Evolutionary conservation across 306 rosid species (phyloP).

Genomic region (Cercis canadensis): DNA sequence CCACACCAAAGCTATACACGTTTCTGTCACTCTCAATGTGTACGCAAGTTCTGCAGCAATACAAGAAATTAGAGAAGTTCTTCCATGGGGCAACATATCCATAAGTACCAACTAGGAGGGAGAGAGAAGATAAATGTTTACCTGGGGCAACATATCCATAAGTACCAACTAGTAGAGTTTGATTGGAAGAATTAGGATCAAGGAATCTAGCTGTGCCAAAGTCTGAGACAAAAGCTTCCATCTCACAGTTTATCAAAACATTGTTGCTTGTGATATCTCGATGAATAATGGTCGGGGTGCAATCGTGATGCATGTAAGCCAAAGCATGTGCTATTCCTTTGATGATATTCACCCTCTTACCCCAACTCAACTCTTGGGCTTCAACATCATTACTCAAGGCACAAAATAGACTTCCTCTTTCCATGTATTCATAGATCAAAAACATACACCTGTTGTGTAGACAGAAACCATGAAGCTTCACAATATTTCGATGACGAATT

Average conservation of each 20-base stretch:
- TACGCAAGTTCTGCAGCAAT: constrained; percentile 20
- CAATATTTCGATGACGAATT: constrained; percentile 8
- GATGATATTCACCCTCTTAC: too few species aligned
- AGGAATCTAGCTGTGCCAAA: constrained; percentile 10
- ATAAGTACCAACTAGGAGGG: too few species aligned
- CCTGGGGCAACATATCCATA: constrained; percentile 22
- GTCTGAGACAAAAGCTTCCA: constrained; percentile 18
- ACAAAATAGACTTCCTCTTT: constrained; percentile 31
- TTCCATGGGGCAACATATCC: too few species aligned
- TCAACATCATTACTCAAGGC: too few species aligned
- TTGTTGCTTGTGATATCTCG: constrained; percentile 27
- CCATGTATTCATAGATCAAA: constrained; percentile 18
- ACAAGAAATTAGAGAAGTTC: too few species aligned
- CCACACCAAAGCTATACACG: constrained; percentile 20
- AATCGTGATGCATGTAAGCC: constrained; percentile 36
- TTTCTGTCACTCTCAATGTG: constrained; percentile 1
- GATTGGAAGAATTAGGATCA: constrained; percentile 6
- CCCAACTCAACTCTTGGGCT: too few species aligned
- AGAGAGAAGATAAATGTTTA: too few species aligned
- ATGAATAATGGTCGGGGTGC: constrained; percentile 10
- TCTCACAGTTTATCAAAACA: neutral
- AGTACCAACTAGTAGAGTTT: neutral
- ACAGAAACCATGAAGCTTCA: constrained; percentile 22
- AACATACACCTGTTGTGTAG: constrained; percentile 20
- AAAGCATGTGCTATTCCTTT: neutral